Percentiles rank a stretch among this genome's conserved stretches.
phyloP scores from a whole-genome alignment of 495 filamentous ascomycete genomes.

The Pyronema domesticum region DNA sequence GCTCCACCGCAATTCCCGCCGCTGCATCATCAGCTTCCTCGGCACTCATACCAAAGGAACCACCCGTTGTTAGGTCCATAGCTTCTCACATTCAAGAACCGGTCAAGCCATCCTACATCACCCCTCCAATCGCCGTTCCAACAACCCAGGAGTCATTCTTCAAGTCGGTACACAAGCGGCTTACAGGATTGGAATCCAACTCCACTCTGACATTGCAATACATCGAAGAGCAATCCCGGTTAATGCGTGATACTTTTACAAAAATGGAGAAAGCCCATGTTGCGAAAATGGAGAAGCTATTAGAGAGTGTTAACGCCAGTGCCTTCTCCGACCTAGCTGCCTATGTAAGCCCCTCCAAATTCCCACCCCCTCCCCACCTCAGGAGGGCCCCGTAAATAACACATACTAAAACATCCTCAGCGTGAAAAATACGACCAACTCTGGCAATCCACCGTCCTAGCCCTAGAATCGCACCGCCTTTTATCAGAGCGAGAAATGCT shows the following conservation, averaged over 20 bases:
- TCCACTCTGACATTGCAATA: constrained; percentile 85
- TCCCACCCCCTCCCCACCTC: no score
- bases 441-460: constrained; percentile 85
- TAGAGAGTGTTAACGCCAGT: constrained; percentile 68
- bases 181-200: constrained; percentile 80
- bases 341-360: constrained; percentile 28
- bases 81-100: not conserved
- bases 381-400: not conserved
- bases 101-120: not conserved
- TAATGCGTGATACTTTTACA: constrained; percentile 75
- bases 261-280: constrained; percentile 83
- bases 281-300: constrained; percentile 59
- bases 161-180: constrained; percentile 83
- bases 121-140: constrained; percentile 46
- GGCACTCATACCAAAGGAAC: not conserved
- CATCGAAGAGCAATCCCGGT: constrained; percentile 86
- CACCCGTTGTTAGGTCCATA: no score
- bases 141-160: constrained; percentile 95
- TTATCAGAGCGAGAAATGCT: constrained; percentile 63
- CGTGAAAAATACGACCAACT: constrained; percentile 82
- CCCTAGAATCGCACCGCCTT: constrained; percentile 70
- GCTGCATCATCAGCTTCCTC: not conserved
- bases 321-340: constrained; percentile 69
- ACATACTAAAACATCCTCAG: constrained; percentile 7
- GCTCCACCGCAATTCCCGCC: not conserved